Evolutionary conservation across 495 filamentous ascomycete genomes (phyloP).

Genomic region (Neurospora sp.): DNA sequence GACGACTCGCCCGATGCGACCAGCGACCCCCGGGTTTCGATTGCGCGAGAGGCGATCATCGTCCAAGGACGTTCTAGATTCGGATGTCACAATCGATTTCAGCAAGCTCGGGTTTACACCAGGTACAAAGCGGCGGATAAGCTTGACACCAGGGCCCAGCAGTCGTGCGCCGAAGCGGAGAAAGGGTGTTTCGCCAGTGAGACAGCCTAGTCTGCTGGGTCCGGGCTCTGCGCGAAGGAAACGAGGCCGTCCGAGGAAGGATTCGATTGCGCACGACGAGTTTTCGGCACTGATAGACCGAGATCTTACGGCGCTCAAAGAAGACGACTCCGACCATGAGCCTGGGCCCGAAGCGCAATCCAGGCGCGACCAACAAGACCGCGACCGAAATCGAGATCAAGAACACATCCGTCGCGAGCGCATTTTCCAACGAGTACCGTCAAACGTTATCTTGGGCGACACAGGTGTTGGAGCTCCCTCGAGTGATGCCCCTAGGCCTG

Average conservation of each 20-base stretch:
- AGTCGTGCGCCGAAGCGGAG: slow-evolving; percentile 21
- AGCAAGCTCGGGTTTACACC: neutral
- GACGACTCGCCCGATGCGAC: slow-evolving; percentile 31
- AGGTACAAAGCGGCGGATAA: slow-evolving; percentile 2
- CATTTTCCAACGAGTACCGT: neutral
- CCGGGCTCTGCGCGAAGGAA: slow-evolving; percentile 16
- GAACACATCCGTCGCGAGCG: neutral
- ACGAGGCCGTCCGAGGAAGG: slow-evolving; percentile 22
- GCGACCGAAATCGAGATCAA: neutral
- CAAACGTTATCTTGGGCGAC: neutral
- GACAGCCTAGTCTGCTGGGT: slow-evolving; percentile 7
- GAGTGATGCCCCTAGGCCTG: neutral
- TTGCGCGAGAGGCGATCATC: slow-evolving; percentile 1
- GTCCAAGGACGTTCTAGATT: slow-evolving; percentile 9
- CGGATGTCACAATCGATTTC: slow-evolving; percentile 9
- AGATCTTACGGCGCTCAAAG: slow-evolving; percentile 6
- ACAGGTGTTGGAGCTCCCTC: neutral
- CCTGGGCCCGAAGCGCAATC: neutral
- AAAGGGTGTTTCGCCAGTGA: slow-evolving; percentile 1
- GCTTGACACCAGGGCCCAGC: slow-evolving; percentile 12
- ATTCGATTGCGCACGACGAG: slow-evolving; percentile 8
- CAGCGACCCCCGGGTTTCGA: slow-evolving; percentile 26
- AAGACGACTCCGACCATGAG: neutral
- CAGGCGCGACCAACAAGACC: neutral
- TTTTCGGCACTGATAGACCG: slow-evolving; percentile 5